phyloP scores from a whole-genome alignment of 495 filamentous ascomycete genomes.

The Aspergillus taichungensis region DNA sequence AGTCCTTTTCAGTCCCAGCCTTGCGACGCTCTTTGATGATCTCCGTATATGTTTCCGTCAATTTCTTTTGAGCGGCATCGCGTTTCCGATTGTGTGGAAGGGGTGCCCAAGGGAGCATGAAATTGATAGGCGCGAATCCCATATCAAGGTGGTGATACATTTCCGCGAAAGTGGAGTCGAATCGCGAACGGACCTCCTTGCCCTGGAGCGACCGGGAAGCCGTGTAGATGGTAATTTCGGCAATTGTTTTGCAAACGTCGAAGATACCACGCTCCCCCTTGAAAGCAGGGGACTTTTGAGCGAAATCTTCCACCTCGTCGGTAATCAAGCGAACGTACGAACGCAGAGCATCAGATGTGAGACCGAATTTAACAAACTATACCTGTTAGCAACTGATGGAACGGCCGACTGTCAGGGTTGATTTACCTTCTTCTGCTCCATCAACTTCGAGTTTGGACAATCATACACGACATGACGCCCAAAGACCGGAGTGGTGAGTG shows the following conservation, averaged over 20 bases:
- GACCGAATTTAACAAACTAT: constrained; percentile 59
- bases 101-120: constrained; percentile 54
- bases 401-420: neutral
- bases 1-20: constrained; percentile 40
- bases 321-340: constrained; percentile 53
- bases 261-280: constrained; percentile 38
- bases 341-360: constrained; percentile 52
- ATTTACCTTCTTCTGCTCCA: constrained; percentile 60
- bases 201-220: constrained; percentile 57
- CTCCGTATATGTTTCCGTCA: constrained; percentile 50
- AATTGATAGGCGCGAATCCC: constrained; percentile 59
- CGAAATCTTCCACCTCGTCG: constrained; percentile 43
- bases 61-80: constrained; percentile 47
- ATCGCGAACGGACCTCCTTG: constrained; percentile 52
- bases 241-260: constrained; percentile 46
- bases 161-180: constrained; percentile 54
- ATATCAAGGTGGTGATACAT: constrained; percentile 58
- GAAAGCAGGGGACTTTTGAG: constrained; percentile 38
- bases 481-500: constrained; percentile 54
- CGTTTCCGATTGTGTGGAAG: constrained; percentile 54
- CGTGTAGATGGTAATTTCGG: constrained; percentile 58
- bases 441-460: constrained; percentile 56
- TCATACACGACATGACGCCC: constrained; percentile 58
- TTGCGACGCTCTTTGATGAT: constrained; percentile 48
- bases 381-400: constrained; percentile 1